These are phyloP conservation scores for Fusarium denticulatum DNA, from an alignment of 2,329 filamentous ascomycete genomes.

Conservation along the genomic window DNA sequence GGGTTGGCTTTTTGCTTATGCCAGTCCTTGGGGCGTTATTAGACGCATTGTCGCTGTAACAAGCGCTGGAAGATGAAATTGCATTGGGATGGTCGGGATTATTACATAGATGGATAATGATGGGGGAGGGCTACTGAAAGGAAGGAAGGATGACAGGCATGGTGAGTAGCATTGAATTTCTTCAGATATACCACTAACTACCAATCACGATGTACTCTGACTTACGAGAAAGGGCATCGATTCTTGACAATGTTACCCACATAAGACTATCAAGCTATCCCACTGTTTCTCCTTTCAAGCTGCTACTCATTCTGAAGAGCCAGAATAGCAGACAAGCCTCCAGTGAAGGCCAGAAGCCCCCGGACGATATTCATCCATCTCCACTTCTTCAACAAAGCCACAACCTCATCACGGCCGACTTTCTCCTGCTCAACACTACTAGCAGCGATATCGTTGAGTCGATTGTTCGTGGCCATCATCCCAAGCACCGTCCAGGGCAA, in stretches of 20 bases:
- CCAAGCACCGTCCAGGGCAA: constrained; percentile 27
- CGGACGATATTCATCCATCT: constrained; percentile 35
- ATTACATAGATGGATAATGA: neutral
- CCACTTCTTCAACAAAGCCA: constrained; percentile 25
- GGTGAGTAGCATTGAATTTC: neutral
- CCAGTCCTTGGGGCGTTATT: neutral
- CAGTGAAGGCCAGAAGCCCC: constrained; percentile 24
- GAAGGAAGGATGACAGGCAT: neutral
- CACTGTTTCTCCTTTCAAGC: too few species aligned
- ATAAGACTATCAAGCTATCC: neutral
- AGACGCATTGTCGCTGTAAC: neutral
- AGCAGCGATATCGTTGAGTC: constrained; percentile 17
- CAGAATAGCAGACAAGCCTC: constrained; percentile 24
- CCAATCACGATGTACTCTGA: neutral
- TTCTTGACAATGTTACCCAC: neutral
- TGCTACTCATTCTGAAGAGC: constrained; percentile 13
- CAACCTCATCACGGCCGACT: constrained; percentile 13
- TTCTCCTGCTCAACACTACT: constrained; percentile 24
- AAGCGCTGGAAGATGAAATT: neutral
- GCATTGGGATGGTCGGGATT: neutral
- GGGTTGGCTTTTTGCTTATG: neutral
- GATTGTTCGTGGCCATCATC: constrained; percentile 33
- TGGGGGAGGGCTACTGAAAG: neutral
- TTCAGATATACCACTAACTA: constrained; percentile 8
- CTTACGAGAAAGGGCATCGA: neutral